Evolutionary conservation across 192 early-diverging fungal species (phyloP).

Genomic region (Coemansia sp.): DNA sequence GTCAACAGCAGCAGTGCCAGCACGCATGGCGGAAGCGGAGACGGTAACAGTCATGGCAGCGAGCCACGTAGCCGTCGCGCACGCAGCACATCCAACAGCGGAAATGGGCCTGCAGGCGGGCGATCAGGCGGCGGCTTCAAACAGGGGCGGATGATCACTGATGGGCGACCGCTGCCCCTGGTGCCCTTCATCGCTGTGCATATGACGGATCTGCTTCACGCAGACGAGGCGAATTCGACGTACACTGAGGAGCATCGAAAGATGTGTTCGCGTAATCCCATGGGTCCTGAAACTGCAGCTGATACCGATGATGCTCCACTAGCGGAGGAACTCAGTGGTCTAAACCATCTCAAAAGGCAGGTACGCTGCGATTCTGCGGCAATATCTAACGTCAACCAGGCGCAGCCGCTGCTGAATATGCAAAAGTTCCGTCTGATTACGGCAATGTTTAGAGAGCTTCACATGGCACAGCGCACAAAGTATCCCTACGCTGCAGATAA

Average conservation of each 20-base stretch:
- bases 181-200: slow-evolving; percentile 57
- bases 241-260: slow-evolving; percentile 55
- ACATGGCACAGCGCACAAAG: slow-evolving; percentile 51
- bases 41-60: slow-evolving; percentile 7
- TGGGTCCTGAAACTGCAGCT: slow-evolving; percentile 6
- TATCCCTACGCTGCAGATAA: slow-evolving; percentile 53
- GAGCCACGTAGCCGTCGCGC: slow-evolving; percentile 39
- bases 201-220: slow-evolving; percentile 56
- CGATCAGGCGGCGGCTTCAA: slow-evolving; percentile 20
- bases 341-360: not conserved
- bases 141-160: slow-evolving; percentile 38
- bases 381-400: slow-evolving; percentile 43
- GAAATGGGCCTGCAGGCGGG: slow-evolving; percentile 29
- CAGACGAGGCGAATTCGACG: slow-evolving; percentile 55
- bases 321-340: not conserved
- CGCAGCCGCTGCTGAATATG: slow-evolving; percentile 55
- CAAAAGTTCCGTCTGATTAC: slow-evolving; percentile 56
- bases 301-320: not conserved
- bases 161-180: slow-evolving; percentile 44
- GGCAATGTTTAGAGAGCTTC: slow-evolving; percentile 55
- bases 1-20: slow-evolving; percentile 10
- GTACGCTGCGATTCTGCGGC: slow-evolving; percentile 37
- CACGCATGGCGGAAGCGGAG: slow-evolving; percentile 3
- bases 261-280: slow-evolving; percentile 45
- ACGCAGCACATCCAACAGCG: slow-evolving; percentile 43